Evolutionary conservation across 2,329 filamentous ascomycete species (phyloP).

Genomic region (Monosporascus sp.): DNA sequence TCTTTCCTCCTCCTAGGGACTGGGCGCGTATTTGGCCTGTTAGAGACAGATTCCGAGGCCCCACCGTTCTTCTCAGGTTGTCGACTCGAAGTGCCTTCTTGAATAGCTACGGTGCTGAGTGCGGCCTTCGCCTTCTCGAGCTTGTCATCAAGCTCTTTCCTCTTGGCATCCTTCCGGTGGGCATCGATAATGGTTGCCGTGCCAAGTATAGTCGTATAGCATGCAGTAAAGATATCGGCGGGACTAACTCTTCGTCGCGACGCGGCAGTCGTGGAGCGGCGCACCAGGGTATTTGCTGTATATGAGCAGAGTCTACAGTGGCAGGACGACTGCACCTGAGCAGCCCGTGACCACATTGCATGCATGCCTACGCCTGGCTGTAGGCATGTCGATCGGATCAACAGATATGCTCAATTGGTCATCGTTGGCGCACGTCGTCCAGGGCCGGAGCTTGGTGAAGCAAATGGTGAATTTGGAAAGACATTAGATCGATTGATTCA

Average conservation of each 20-base stretch:
- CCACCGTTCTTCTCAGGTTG: neutral
- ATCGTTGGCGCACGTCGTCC: neutral
- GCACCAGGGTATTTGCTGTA: slow-evolving; percentile 40
- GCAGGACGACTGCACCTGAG: slow-evolving; percentile 54
- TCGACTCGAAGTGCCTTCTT: slow-evolving; percentile 15
- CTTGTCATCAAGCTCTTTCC: slow-evolving; percentile 55
- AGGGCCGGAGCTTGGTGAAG: too few species aligned
- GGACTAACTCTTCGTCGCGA: slow-evolving; percentile 43
- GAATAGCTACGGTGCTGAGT: slow-evolving; percentile 33
- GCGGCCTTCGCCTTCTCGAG: slow-evolving; percentile 50
- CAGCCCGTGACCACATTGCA: slow-evolving; percentile 61
- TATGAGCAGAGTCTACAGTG: slow-evolving; percentile 57
- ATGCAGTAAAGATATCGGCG: slow-evolving; percentile 56
- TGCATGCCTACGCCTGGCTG: slow-evolving; percentile 58
- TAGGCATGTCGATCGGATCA: slow-evolving; percentile 21
- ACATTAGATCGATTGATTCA: neutral
- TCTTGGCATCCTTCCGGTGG: slow-evolving; percentile 49
- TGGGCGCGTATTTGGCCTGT: neutral
- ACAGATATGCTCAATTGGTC: slow-evolving; percentile 9
- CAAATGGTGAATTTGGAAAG: too few species aligned
- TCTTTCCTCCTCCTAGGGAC: neutral
- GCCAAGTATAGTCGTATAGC: slow-evolving; percentile 63
- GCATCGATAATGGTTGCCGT: slow-evolving; percentile 60
- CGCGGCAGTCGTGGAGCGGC: slow-evolving; percentile 44
- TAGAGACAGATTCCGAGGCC: neutral